Conservation (phyloP, 2,329 filamentous ascomycete species). For the Penicillium sp. region DNA sequence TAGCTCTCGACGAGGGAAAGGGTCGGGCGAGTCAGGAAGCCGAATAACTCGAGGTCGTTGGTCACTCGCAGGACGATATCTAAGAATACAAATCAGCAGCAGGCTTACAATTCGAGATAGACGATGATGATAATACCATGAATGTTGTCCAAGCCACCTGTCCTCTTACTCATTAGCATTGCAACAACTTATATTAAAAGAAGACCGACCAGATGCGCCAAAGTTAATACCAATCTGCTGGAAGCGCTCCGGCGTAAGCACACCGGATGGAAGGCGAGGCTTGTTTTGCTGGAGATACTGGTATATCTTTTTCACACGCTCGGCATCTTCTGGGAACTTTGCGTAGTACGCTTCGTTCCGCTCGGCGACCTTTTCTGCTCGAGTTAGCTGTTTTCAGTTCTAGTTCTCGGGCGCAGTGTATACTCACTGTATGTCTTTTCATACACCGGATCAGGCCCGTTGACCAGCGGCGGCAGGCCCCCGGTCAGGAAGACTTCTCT, state of each 20-base stretch:
- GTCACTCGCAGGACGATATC: slow-evolving; percentile 66
- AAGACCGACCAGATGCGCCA: slow-evolving; percentile 62
- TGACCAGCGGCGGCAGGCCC: slow-evolving; percentile 73
- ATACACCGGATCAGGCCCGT: slow-evolving; percentile 72
- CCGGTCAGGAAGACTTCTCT: slow-evolving; percentile 81
- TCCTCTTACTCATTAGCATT: slow-evolving; percentile 33
- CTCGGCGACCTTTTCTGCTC: slow-evolving; percentile 57
- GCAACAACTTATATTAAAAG: not conserved
- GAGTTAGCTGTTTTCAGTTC: slow-evolving; percentile 16
- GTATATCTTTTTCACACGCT: slow-evolving; percentile 63
- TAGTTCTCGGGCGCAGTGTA: no score
- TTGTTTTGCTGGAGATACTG: slow-evolving; percentile 60
- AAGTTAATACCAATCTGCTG: slow-evolving; percentile 74
- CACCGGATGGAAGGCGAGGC: slow-evolving; percentile 65
- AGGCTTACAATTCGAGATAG: not conserved
- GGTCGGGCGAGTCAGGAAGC: slow-evolving; percentile 69
- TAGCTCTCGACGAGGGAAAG: slow-evolving; percentile 65
- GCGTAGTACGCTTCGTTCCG: slow-evolving; percentile 75
- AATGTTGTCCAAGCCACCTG: slow-evolving; percentile 66
- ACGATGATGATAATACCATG: slow-evolving; percentile 47
- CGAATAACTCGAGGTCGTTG: slow-evolving; percentile 70
- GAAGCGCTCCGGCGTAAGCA: slow-evolving; percentile 68
- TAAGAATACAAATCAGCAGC: slow-evolving; percentile 19
- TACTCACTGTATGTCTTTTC: slow-evolving; percentile 57
- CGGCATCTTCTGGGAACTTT: slow-evolving; percentile 79